Conservation (phyloP, 441 rosid genomes). For the Bruguiera hainesii region DNA sequence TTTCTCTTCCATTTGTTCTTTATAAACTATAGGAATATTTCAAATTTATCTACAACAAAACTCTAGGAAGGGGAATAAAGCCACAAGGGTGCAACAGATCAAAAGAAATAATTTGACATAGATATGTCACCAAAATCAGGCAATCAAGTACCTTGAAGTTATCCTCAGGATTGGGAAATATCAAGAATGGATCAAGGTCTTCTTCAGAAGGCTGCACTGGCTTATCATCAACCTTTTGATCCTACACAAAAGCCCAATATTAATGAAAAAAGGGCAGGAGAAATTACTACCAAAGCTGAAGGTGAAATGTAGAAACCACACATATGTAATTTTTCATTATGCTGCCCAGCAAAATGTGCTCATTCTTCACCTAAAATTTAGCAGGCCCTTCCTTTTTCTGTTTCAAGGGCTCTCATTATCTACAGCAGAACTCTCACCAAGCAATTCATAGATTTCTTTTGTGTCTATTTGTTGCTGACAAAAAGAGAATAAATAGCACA, state of each 20-base stretch:
- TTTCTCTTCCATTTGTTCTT: too few relatives aligned
- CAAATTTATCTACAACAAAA: too few relatives aligned
- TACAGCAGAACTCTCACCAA: constrained; percentile 86
- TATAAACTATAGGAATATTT: too few relatives aligned
- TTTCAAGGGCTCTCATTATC: constrained; percentile 82
- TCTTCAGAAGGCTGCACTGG: constrained; percentile 71
- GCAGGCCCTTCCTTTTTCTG: constrained; percentile 89
- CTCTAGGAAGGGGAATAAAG: too few relatives aligned
- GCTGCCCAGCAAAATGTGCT: not conserved
- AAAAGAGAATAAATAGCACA: constrained; percentile 19
- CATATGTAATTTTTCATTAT: not conserved
- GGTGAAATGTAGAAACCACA: constrained; percentile 10
- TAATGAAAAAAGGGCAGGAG: constrained; percentile 1
- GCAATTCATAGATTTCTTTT: constrained; percentile 54
- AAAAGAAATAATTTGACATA: too few relatives aligned
- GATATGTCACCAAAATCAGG: not conserved
- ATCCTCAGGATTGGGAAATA: constrained; percentile 81
- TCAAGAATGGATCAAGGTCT: constrained; percentile 74
- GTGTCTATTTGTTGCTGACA: constrained; percentile 66
- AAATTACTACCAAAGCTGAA: not conserved
- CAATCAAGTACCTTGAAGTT: constrained; percentile 62
- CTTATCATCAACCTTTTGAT: constrained; percentile 41
- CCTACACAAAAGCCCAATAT: constrained; percentile 33
- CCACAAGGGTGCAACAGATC: too few relatives aligned
- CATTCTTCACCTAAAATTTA: constrained; percentile 55